phyloP scores from a whole-genome alignment of 2,329 filamentous ascomycete species.

The Colletotrichum cordylinicola region DNA sequence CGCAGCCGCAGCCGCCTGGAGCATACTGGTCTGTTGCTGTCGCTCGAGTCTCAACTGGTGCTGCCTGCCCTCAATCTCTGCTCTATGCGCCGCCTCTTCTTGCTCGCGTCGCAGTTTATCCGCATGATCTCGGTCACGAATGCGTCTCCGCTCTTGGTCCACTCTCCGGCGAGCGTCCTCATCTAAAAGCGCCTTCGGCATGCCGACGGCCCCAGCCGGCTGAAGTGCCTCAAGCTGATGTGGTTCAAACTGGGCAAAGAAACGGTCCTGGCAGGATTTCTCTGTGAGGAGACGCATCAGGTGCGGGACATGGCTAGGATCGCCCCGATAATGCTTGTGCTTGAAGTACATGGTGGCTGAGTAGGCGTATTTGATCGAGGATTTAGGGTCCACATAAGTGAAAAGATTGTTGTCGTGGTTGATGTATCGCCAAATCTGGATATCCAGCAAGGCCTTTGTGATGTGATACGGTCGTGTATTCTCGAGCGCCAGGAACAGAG shows the following conservation, averaged over 20 bases:
- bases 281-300: background rate
- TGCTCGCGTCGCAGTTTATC: background rate
- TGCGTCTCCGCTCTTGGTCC: background rate
- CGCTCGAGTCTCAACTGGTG: background rate
- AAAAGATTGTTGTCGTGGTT: background rate
- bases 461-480: background rate
- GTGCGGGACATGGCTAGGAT: background rate
- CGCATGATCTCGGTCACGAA: background rate
- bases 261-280: background rate
- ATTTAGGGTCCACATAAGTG: background rate
- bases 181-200: background rate
- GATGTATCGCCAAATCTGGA: background rate
- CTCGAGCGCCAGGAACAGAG: background rate
- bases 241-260: background rate
- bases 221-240: background rate
- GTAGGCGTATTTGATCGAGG: background rate
- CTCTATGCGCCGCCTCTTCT: background rate
- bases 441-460: background rate
- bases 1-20: background rate
- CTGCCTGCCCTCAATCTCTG: background rate
- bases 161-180: background rate
- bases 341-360: background rate
- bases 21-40: background rate
- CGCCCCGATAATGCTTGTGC: background rate
- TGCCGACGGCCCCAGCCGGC: background rate